Base-by-base conservation (phyloP, 1,284 basidiomycete genomes). In the Ceratobasidium sp. region DNA sequence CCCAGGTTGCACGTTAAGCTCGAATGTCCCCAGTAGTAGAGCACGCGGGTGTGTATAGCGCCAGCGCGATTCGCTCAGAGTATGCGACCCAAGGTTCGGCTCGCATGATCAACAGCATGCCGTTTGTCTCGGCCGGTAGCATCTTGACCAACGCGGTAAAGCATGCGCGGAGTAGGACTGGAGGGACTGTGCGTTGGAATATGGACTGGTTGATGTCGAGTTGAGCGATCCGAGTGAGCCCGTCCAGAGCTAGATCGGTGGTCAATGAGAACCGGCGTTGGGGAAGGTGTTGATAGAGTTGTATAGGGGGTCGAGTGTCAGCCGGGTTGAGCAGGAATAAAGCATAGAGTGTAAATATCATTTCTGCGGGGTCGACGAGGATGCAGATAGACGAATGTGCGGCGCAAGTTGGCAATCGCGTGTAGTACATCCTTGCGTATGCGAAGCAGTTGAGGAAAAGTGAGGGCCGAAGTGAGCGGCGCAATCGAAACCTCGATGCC, bases 1-100 rank as follows among this genome's bases (percentile, higher is more conserved):
- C 79, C 0, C 84, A 77, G 33, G 86, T 81, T 3, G 87, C 87
- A 0, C 86, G 86, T 2, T 85, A 81, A n/a, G 81, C 71, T n/a
- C n/a, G n/a, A n/a, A n/a, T n/a, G n/a, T n/a, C n/a, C n/a, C n/a
- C 91, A 0, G 95, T 90, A 4, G 96, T 90, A 66, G 97, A 87
- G 88, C 97, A 98, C 9, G 93, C 91, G 79, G 99, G 86, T 49
- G 93, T 93, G 87, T 98, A 98, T 55, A 98, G 89, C 20, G 90
- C 90, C 87, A 97, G 91, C 26, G 94, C 88, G 60, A 90, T 86
- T 79, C 94, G n/a, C n/a, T 97, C 95, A 80, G 94, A 86, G 84
- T 95, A 94, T 56, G 91, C 91, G 60, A 97, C 85, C 90, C 94
- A 95, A 26, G 88, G 82, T 79, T 89, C 88, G 49, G 80, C 93